These are phyloP conservation scores for Leccinum variicolor DNA, from an alignment of 768 basidiomycete species.

Conservation along the genomic window DNA sequence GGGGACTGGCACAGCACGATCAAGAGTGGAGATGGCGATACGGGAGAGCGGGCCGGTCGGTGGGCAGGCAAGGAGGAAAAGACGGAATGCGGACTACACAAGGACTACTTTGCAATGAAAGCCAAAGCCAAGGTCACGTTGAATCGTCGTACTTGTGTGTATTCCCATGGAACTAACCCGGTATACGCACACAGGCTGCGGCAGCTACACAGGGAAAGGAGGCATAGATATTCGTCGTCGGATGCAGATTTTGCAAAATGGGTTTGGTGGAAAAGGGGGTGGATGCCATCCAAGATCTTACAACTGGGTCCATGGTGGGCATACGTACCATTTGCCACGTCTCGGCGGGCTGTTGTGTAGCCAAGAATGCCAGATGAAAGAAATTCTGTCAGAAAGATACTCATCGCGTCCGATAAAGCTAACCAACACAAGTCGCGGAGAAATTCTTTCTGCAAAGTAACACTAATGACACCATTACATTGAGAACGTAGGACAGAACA, in stretches of 20 bases:
- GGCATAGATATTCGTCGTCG: not conserved
- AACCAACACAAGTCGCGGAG: not conserved
- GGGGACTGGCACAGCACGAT: conserved; percentile 97
- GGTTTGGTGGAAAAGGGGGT: not conserved
- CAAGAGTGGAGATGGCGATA: conserved; percentile 63
- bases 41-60: conserved; percentile 79
- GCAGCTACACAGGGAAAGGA: not conserved
- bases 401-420: no score
- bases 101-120: conserved; percentile 83
- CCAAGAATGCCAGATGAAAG: no score
- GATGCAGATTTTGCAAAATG: not conserved
- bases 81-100: conserved; percentile 94
- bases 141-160: not conserved
- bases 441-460: conserved; percentile 13
- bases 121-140: conserved; percentile 40
- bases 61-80: conserved; percentile 86
- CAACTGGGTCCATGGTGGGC: no score
- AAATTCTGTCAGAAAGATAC: no score
- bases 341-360: no score
- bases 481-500: conserved; percentile 16
- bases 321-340: no score
- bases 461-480: conserved; percentile 22
- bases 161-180: not conserved
- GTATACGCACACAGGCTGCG: not conserved
- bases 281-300: no score